phyloP scores from a whole-genome alignment of 768 basidiomycete species.

The Leccinum longicurvipes region DNA sequence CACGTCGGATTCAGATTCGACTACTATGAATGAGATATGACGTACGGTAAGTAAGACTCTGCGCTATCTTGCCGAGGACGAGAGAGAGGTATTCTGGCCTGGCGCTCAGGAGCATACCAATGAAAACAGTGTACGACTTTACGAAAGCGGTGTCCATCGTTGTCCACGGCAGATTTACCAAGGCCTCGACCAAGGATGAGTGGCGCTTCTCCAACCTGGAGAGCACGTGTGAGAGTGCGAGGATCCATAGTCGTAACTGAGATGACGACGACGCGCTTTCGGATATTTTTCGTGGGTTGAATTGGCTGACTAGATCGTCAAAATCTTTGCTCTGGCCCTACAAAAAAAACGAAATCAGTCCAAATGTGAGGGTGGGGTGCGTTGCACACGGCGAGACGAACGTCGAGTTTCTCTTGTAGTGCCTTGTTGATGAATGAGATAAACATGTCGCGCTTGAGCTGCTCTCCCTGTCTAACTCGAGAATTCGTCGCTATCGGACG shows the following conservation, averaged over 20 bases:
- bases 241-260: conserved; percentile 76
- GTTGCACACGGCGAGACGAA: conserved; percentile 35
- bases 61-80: conserved; percentile 76
- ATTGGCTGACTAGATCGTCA: conserved; percentile 87
- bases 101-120: conserved; percentile 89
- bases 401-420: conserved; percentile 66
- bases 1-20: neutral
- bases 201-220: conserved; percentile 85
- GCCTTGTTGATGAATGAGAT: conserved; percentile 81
- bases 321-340: conserved; percentile 77
- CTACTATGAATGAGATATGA: conserved; percentile 16
- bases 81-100: conserved; percentile 87
- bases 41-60: conserved; percentile 88
- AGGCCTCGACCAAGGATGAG: conserved; percentile 75
- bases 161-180: conserved; percentile 88
- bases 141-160: conserved; percentile 85
- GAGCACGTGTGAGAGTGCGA: conserved; percentile 87
- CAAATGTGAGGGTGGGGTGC: neutral
- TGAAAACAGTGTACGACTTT: conserved; percentile 83
- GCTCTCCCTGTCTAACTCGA: conserved; percentile 72
- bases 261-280: conserved; percentile 34
- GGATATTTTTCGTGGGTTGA: conserved; percentile 50
- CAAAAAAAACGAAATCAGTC: conserved; percentile 9
- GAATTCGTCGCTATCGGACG: conserved; percentile 79
- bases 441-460: conserved; percentile 78